phyloP scores from a whole-genome alignment of 768 basidiomycete genomes.

The Serendipita indica region DNA sequence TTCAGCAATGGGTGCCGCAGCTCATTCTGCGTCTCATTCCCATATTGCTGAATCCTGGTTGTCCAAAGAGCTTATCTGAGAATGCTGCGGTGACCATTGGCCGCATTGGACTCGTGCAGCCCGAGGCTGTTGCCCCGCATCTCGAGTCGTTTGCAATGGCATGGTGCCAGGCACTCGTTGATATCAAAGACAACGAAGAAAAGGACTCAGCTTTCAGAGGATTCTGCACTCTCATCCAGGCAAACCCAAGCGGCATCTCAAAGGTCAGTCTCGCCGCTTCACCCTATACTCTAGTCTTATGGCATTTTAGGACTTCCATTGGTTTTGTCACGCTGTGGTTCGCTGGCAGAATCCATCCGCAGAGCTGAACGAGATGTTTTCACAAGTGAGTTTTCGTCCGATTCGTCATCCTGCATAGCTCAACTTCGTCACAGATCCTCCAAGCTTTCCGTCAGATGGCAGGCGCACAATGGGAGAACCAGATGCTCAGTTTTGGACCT shows the following conservation, averaged over 20 bases:
- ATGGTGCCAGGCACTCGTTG: slow-evolving; percentile 95
- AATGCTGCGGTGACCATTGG: slow-evolving; percentile 99
- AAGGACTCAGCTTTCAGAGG: slow-evolving; percentile 99
- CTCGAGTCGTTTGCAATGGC: slow-evolving; percentile 81
- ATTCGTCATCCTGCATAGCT: not conserved
- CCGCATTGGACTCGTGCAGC: slow-evolving; percentile 87
- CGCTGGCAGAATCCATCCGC: slow-evolving; percentile 87
- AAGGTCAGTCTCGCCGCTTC: slow-evolving; percentile 41
- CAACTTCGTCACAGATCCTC: slow-evolving; percentile 35
- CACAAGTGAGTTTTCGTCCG: slow-evolving; percentile 27
- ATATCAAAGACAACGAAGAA: slow-evolving; percentile 98
- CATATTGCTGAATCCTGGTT: slow-evolving; percentile 82
- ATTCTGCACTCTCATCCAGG: slow-evolving; percentile 87
- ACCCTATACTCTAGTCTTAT: slow-evolving; percentile 14
- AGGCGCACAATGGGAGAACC: slow-evolving; percentile 69
- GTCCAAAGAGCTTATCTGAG: slow-evolving; percentile 87
- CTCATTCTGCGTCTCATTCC: slow-evolving; percentile 82
- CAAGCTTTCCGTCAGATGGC: slow-evolving; percentile 76
- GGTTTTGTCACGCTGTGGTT: slow-evolving; percentile 97
- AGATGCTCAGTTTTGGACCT: slow-evolving; percentile 72
- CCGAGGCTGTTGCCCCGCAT: slow-evolving; percentile 73
- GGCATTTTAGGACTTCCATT: slow-evolving; percentile 59
- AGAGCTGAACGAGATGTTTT: slow-evolving; percentile 90
- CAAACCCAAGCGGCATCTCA: slow-evolving; percentile 84
- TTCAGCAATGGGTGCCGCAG: slow-evolving; percentile 81